Evolutionary conservation across 179 eudicot genomes (phyloP), one percentile per base, ranked within the genome.

Genomic region (Camellia oleifera): DNA sequence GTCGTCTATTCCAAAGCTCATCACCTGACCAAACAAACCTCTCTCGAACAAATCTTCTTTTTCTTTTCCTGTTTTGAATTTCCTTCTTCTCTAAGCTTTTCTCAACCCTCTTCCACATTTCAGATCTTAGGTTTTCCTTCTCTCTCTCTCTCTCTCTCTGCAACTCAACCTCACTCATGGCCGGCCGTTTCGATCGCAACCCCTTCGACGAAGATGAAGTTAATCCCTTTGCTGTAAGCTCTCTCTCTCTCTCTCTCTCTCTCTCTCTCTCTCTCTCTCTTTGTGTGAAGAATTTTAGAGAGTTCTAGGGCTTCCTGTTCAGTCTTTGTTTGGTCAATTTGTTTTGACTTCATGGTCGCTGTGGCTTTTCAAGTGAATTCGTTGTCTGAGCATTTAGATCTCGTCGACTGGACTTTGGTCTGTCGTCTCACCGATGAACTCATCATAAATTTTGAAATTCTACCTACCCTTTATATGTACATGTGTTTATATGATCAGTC

Each of bases 151-250:
- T 54, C 58, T 61, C 20, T 61, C 6, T 61, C 23, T 61, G 20
- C 20, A 15, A n/a, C 64, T 61, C 20, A 61, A 61, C 64, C 32
- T 32, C 67, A 15, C 53, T 70, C 75, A 91, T 93, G 97, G 92
- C 95, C 12, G 89, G 92, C 56, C 92, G 93, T 46, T 93, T 85
- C 75, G 94, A 93, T 91, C 90, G 84, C 50, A 93, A 93, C 81
- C 97, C 97, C 18, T 93, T 93, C 80, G 97, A 89, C 58, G 58
- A 86, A 76, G 85, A 81, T 61, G 94, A 90, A 85, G 95, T 90
- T 63, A 93, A 93, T 79, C 98, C 98, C n/a, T 93, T 93, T 78
- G 81, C 96, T 81, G 98, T 93, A 83, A 83, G 90, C 79, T 53
- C 67, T 42, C 58, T n/a, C 50, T 11, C 26, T 23, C 26, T 23